These are phyloP conservation scores for Penicillium sp. DNA, from an alignment of 2,329 filamentous ascomycete genomes.

Conservation along the genomic window DNA sequence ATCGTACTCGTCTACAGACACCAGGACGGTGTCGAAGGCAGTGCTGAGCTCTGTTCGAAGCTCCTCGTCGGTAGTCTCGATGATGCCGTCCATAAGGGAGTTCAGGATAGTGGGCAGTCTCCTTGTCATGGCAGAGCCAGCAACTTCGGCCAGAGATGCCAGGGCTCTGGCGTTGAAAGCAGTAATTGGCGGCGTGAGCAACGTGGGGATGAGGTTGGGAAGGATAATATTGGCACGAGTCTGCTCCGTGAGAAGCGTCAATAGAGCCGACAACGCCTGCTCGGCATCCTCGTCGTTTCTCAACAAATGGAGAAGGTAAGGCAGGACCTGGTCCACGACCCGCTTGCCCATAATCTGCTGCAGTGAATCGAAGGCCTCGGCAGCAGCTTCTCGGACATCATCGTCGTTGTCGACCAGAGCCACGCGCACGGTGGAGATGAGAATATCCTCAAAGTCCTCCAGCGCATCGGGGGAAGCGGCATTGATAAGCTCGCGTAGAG, in stretches of 20 bases:
- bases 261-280: conserved; percentile 85
- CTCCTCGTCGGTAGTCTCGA: conserved; percentile 69
- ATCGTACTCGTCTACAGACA: conserved; percentile 94
- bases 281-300: conserved; percentile 83
- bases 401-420: conserved; percentile 86
- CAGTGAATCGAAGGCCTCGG: conserved; percentile 93
- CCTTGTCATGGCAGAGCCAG: conserved; percentile 85
- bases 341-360: conserved; percentile 93
- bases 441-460: conserved; percentile 90
- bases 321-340: conserved; percentile 91
- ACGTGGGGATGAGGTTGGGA: conserved; percentile 90
- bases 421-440: conserved; percentile 90
- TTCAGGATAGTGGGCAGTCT: conserved; percentile 88
- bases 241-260: conserved; percentile 90
- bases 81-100: conserved; percentile 88
- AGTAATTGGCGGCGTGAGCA: conserved; percentile 85
- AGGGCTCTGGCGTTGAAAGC: conserved; percentile 93
- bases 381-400: conserved; percentile 90
- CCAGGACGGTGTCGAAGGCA: conserved; percentile 84
- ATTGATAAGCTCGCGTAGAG: conserved; percentile 86
- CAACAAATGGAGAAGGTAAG: conserved; percentile 85
- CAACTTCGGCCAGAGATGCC: conserved; percentile 89
- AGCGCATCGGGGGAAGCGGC: conserved; percentile 85
- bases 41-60: conserved; percentile 71
- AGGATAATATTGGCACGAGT: conserved; percentile 94